Evolutionary conservation across 306 rosid species (phyloP).

Genomic region (Vigna angularis): DNA sequence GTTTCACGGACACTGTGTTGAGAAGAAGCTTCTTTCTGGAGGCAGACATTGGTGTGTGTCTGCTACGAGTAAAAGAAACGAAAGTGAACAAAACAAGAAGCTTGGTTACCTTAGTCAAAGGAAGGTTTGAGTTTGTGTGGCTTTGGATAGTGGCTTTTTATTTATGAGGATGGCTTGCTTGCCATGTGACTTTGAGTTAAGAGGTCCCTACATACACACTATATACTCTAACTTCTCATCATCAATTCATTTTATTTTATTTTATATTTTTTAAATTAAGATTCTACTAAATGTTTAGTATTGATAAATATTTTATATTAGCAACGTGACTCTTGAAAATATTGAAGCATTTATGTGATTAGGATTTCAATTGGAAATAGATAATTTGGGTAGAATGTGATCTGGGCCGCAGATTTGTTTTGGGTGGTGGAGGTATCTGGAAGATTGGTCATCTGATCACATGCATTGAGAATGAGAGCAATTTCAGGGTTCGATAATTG

Average conservation of each 20-base stretch:
- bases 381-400: constrained; percentile 30
- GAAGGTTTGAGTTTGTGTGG: background rate
- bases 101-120: constrained; percentile 26
- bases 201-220: constrained; percentile 20
- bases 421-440: background rate
- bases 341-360: too few species aligned
- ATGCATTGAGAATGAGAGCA: constrained; percentile 34
- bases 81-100: background rate
- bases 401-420: constrained; percentile 44
- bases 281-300: too few species aligned
- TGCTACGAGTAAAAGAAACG: background rate
- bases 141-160: background rate
- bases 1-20: constrained; percentile 66
- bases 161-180: constrained; percentile 39
- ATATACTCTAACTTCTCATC: constrained; percentile 11
- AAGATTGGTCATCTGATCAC: constrained; percentile 34
- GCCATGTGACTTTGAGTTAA: constrained; percentile 54
- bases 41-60: constrained; percentile 59
- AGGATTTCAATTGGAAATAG: background rate
- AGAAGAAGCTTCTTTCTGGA: constrained; percentile 61
- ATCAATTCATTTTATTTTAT: background rate
- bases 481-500: constrained; percentile 16
- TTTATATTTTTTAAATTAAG: too few species aligned
- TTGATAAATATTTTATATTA: too few species aligned
- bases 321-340: too few species aligned